A percentile compares a stretch with the other conserved stretches of the same genome.
phyloP scores from a whole-genome alignment of 257 asterid species.

The Henckelia pumila region DNA sequence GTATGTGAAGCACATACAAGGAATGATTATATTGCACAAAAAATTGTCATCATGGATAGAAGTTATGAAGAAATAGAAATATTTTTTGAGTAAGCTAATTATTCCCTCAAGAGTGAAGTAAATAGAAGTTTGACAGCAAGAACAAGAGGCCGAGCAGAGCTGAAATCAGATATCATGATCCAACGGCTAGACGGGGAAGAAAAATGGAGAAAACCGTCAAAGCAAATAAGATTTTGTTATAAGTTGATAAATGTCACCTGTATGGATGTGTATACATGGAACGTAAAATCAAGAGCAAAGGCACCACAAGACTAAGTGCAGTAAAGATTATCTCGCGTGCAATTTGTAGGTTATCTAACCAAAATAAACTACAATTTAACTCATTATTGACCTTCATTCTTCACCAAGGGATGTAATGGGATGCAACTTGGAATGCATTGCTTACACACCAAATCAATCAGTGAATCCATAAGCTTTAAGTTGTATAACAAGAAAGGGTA shows the following conservation, averaged over 20 bases:
- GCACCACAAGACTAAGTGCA: background rate
- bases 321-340: too few species aligned
- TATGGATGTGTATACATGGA: background rate
- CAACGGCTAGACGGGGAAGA: background rate
- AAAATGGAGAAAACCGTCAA: too few species aligned
- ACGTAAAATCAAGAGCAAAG: background rate
- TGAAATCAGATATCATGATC: background rate
- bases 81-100: background rate
- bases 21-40: background rate
- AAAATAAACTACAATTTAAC: too few species aligned
- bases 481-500: background rate
- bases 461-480: background rate
- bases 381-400: background rate
- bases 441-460: background rate
- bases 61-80: background rate
- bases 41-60: background rate
- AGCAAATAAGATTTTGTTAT: too few species aligned
- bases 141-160: background rate
- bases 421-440: background rate
- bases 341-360: too few species aligned
- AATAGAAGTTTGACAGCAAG: too few species aligned
- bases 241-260: background rate
- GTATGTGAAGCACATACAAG: background rate
- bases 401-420: background rate
- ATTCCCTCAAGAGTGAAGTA: background rate